phyloP scores from a whole-genome alignment of 2,329 filamentous ascomycete species.

The Epichloe gansuensis region DNA sequence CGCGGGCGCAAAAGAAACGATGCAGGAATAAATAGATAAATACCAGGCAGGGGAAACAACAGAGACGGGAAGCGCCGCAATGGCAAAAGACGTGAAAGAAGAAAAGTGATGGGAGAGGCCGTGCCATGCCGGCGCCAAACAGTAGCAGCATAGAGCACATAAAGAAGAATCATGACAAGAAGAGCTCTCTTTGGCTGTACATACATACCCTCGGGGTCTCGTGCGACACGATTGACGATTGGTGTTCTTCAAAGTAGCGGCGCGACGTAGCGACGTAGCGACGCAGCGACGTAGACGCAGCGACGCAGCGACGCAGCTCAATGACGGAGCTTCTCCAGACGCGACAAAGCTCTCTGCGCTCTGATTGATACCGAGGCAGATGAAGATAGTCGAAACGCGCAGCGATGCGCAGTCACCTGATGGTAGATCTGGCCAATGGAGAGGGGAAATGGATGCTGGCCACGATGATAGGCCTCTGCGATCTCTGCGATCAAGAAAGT shows the following conservation, averaged over 20 bases:
- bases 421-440: constrained; percentile 33
- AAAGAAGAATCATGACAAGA: neutral
- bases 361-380: constrained; percentile 14
- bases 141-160: neutral
- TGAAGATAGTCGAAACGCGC: constrained; percentile 10
- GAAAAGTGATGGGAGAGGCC: neutral
- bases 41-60: neutral
- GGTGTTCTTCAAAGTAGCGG: constrained; percentile 1
- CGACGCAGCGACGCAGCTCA: constrained; percentile 10
- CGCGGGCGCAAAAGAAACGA: neutral
- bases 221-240: constrained; percentile 4
- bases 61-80: neutral
- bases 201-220: constrained; percentile 2
- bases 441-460: constrained; percentile 27
- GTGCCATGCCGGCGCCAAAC: neutral
- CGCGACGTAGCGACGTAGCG: constrained; percentile 9
- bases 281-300: constrained; percentile 2
- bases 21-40: neutral
- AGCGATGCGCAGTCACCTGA: constrained; percentile 38
- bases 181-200: neutral
- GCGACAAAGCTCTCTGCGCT: constrained; percentile 10
- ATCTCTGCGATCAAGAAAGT: constrained; percentile 28
- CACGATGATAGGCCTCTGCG: constrained; percentile 40
- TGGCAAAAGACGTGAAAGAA: neutral
- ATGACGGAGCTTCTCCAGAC: constrained; percentile 2